Evolutionary conservation across 2,329 filamentous ascomycete genomes (phyloP), one percentile per base, ranked within the genome.

Genomic region (Aspergillus chevalieri): DNA sequence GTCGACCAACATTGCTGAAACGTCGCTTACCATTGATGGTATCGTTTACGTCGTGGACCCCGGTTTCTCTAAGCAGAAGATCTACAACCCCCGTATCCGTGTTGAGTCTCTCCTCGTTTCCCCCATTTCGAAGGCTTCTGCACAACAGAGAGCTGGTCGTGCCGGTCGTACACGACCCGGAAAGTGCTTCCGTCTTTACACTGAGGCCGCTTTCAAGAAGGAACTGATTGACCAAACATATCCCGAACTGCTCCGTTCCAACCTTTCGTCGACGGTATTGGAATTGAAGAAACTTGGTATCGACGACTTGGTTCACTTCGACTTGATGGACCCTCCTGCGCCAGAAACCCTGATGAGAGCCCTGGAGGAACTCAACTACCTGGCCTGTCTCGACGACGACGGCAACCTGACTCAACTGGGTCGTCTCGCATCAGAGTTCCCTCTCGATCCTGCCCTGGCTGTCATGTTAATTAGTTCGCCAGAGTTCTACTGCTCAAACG

Each of bases 11-110:
- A 98, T 98, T 70, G 93, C 93, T 42, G 93, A 98, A 75, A 98
- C 93, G 0, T 92, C 86, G 63, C 82, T 98, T 71, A 98, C 93
- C 43, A 98, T 98, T 53, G 93, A 98, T 65, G 93, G 93, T 67
- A 98, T 98, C 56, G 93, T 98, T 33, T 98, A 96, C 65, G 93
- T 98, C 30, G 92, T 98, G n/a, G 93, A 98, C 64, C 92, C 93
- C 2, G 93, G 93, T 33, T 98, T 98, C 76, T 95, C 90, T 75
- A 98, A 98, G 76, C 93, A 98, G 65, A 98, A 97, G 73, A 93
- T 97, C 55, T 98, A 97, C 78, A 97, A 98, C 70, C 92, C 93
- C 19, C 85, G 93, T 53, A 94, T 95, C 61, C 85, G 93, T 69
- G 91, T 98, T 56, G 93, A 98, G 73, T 97, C 93, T 1, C 80